Percentiles rank a stretch among this genome's conserved stretches.
Conservation (phyloP, 495 filamentous ascomycete species). For the Astrothelium subdiscretum region DNA sequence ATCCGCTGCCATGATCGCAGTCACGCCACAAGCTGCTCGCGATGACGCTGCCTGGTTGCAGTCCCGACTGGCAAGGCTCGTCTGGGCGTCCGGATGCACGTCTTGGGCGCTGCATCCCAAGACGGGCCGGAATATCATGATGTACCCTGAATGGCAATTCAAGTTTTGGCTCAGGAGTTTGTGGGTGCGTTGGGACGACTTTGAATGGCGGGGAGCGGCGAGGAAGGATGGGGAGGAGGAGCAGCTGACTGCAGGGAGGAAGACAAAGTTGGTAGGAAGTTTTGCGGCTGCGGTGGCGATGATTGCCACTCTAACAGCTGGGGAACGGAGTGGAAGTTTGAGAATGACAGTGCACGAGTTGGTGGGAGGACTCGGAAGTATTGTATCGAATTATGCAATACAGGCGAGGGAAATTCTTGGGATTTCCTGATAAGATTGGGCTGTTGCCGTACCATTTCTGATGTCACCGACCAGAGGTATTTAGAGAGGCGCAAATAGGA, state of each 20-base stretch:
- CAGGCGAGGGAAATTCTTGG: neutral
- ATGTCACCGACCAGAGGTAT: no score
- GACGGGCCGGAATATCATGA: slow-evolving; percentile 23
- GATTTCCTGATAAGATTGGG: no score
- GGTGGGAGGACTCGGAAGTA: neutral
- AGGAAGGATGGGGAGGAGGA: neutral
- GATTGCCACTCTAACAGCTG: neutral
- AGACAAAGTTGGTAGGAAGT: slow-evolving; percentile 8
- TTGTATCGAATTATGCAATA: neutral
- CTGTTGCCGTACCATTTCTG: no score
- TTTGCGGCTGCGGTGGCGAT: neutral
- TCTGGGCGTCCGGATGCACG: slow-evolving; percentile 21
- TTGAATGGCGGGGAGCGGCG: slow-evolving; percentile 3
- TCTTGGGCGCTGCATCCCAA: slow-evolving; percentile 23
- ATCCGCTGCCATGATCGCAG: slow-evolving; percentile 14
- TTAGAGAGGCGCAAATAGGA: no score
- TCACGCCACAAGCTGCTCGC: slow-evolving; percentile 12
- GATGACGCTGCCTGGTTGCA: slow-evolving; percentile 17
- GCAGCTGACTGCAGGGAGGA: neutral
- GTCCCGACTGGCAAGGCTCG: slow-evolving; percentile 15
- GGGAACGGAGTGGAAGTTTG: neutral
- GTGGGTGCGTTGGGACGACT: slow-evolving; percentile 13
- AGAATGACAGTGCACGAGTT: neutral
- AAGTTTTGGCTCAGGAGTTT: slow-evolving; percentile 22
- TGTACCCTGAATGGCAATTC: slow-evolving; percentile 26